phyloP scores from a whole-genome alignment of 345 rosid species.

The Gossypium anomalum region DNA sequence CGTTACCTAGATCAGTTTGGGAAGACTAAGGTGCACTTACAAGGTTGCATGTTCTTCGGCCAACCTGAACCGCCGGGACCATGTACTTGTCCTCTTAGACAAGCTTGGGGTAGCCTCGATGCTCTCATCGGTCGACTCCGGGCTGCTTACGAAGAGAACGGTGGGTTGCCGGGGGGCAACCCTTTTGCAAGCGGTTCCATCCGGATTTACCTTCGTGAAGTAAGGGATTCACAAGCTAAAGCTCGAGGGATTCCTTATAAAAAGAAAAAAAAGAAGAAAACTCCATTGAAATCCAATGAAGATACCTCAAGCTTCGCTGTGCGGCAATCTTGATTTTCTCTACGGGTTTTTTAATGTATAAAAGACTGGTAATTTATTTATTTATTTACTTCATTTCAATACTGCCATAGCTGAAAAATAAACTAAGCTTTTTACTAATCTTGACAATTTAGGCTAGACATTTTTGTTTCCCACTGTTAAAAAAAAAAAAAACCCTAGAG shows the following conservation, averaged over 20 bases:
- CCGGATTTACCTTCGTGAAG: slow-evolving; percentile 68
- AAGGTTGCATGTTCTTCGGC: slow-evolving; percentile 69
- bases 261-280: slow-evolving; percentile 76
- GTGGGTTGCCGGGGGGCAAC: slow-evolving; percentile 74
- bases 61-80: slow-evolving; percentile 80
- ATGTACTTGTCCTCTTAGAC: slow-evolving; percentile 73
- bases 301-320: slow-evolving; percentile 36
- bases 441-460: too few species aligned
- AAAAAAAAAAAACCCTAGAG: neutral
- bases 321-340: slow-evolving; percentile 31
- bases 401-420: too few species aligned
- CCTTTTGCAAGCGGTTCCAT: slow-evolving; percentile 76
- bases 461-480: too few species aligned
- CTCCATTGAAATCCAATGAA: slow-evolving; percentile 29
- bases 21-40: slow-evolving; percentile 79
- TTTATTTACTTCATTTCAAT: too few species aligned
- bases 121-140: slow-evolving; percentile 86
- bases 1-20: slow-evolving; percentile 83
- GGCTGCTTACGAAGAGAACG: slow-evolving; percentile 88
- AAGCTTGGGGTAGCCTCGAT: slow-evolving; percentile 95
- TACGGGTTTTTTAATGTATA: too few species aligned
- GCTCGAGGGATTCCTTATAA: slow-evolving; percentile 87
- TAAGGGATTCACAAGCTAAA: slow-evolving; percentile 77
- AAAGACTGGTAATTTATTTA: too few species aligned
- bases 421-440: too few species aligned